Percentiles rank a stretch among this genome's conserved stretches.
These are phyloP conservation scores for Trebouxia gelatinosa DNA, from an alignment of 163 green algal genomes.

Conservation along the genomic window DNA sequence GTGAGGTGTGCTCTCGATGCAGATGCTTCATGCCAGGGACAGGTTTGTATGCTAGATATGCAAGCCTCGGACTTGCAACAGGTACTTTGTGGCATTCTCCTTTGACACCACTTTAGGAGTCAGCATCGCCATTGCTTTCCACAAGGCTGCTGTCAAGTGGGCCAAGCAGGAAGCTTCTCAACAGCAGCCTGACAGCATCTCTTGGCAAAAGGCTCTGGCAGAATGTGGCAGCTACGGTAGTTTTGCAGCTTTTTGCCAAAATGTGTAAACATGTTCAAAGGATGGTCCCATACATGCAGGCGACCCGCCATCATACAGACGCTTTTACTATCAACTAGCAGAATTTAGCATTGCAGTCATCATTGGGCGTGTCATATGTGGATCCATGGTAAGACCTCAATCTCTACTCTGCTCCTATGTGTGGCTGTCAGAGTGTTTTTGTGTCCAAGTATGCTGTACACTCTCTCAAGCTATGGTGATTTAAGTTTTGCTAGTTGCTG, in stretches of 20 bases:
- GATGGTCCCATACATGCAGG: constrained; percentile 30
- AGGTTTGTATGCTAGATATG: constrained; percentile 3
- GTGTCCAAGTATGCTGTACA: too few relatives aligned
- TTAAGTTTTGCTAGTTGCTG: too few relatives aligned
- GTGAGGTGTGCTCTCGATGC: neutral
- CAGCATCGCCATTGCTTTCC: constrained; percentile 47
- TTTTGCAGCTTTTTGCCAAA: neutral
- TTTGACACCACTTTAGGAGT: constrained; percentile 60
- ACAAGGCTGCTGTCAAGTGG: constrained; percentile 40
- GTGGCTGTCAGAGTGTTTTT: too few relatives aligned
- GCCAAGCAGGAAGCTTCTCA: neutral
- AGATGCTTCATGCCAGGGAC: neutral
- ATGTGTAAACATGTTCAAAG: neutral
- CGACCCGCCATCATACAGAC: constrained; percentile 31
- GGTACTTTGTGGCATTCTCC: constrained; percentile 61
- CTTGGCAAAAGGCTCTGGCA: constrained; percentile 24
- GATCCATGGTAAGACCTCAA: constrained; percentile 34
- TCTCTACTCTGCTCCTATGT: too few relatives aligned
- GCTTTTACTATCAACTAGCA: constrained; percentile 44
- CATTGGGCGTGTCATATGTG: constrained; percentile 39
- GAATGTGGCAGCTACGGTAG: constrained; percentile 56
- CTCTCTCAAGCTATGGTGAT: too few relatives aligned
- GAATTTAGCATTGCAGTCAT: constrained; percentile 53
- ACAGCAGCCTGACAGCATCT: neutral
- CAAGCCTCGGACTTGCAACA: neutral